Base-by-base conservation (phyloP, 2,329 filamentous ascomycete species). In the Penicillium polonicum region DNA sequence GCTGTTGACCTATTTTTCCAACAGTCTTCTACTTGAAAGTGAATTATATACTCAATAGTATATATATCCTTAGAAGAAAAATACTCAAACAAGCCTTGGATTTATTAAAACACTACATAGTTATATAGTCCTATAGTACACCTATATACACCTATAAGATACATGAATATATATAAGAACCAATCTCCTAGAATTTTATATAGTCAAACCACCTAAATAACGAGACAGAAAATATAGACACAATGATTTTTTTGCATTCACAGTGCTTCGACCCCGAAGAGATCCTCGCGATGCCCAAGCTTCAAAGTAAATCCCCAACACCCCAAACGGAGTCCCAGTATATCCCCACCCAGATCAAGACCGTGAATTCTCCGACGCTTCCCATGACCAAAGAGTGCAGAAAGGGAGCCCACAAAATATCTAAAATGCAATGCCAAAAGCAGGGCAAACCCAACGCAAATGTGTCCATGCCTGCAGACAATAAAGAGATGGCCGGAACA, bases 301-400 rank as follows among this genome's bases (percentile, higher is more conserved):
- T 66, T 63, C 70, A 73, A 74, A 71, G 69, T 66, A 72, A 72
- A 70, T 67, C 69, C 71, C 72, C 70, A 74, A 74, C 71, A 74
- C 71, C 72, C 68, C 70, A 71, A 68, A 71, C 68, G 70, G 64
- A 70, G 67, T 70, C 70, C 72, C 62, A 70, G 71, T 74, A 65
- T 66, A 72, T 73, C 70, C 50, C 70, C 70, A 72, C 67, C 71
- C 71, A 67, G 65, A 72, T 71, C 71, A 72, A 72, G 68, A 71
- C 72, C 71, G 63, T 70, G 67, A 67, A 70, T 73, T 73, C 71
- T 73, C 72, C 72, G 68, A 72, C 67, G 66, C 68, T 69, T 69
- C 68, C 70, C 69, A 68, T 66, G 69, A 67, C 69, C 68, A 62
- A 70, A 72, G 60, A 65, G 67, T 65, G 69, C 70, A 72, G 65